Evolutionary conservation across 805 yeast species (phyloP), one percentile per base, ranked within the genome.

Genomic region (Cyberlindnera lachancei): DNA sequence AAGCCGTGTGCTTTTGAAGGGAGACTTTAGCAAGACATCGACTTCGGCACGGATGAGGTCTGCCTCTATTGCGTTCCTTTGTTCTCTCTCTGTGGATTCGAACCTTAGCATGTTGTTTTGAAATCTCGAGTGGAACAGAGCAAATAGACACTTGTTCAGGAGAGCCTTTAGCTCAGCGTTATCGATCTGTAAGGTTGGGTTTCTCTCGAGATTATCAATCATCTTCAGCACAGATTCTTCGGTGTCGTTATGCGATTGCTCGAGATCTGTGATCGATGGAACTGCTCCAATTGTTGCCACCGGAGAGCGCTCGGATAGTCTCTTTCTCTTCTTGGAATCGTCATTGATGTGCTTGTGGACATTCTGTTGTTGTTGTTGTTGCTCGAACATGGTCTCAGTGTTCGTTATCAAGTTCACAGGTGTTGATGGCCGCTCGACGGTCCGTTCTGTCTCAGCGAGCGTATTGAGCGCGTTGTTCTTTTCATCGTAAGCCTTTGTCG

Each of bases 41-140:
- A 48, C 46, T 25, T 48, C 46, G 18, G 26, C 37, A 34, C 42
- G 41, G 31, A 48, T 44, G n/a, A 46, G 21, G 14, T 43, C 49
- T 9, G 30, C 39, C 24, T 48, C 53, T 14, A 44, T 44, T 11
- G 40, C 46, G 23, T 42, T 35, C 23, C 53, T 27, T 28, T 45
- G 38, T 13, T 27, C 35, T 6, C 35, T 14, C 30, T 48, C 53
- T 3, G 29, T 31, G n/a, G 37, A 37, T 13, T 46, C 47, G 21
- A 48, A 41, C 31, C 33, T 43, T 20, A 37, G 26, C 11, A 48
- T 33, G 4, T 42, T 29, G 19, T 38, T 43, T 27, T 46, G 52
- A 26, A 48, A 31, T n/a, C 41, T 41, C 24, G 38, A 42, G 27
- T 48, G 50, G 18, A 39, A 33, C 20, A 48, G 26, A 3, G 42